Percentiles rank a stretch among this genome's conserved stretches.
Evolutionary conservation across 768 basidiomycete species (phyloP).

Genomic region (Amanita subjunquillea): DNA sequence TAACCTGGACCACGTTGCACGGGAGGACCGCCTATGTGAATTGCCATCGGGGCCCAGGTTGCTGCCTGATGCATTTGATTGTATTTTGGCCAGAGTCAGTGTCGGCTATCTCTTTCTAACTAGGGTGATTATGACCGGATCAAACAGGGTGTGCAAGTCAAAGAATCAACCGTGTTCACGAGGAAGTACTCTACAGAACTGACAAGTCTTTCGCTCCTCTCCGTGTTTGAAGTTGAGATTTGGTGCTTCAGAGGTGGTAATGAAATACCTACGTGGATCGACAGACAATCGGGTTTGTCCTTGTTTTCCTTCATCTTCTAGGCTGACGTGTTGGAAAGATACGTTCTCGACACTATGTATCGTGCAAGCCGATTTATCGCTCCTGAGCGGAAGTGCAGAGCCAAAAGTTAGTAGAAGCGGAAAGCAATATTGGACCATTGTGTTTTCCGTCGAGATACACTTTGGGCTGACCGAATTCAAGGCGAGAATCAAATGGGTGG

Average conservation of each 20-base stretch:
- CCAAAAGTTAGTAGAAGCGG: slow-evolving; percentile 54
- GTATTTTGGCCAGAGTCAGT: slow-evolving; percentile 60
- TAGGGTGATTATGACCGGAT: background rate
- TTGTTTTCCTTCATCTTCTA: background rate
- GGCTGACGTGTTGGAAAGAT: slow-evolving; percentile 23
- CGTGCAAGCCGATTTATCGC: slow-evolving; percentile 69
- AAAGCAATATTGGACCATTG: slow-evolving; percentile 75
- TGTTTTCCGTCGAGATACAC: slow-evolving; percentile 78
- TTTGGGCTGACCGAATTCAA: slow-evolving; percentile 78
- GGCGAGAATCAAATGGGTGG: slow-evolving; percentile 75
- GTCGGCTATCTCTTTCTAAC: background rate
- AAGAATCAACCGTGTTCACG: slow-evolving; percentile 73
- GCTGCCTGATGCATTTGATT: slow-evolving; percentile 78
- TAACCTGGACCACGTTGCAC: slow-evolving; percentile 55
- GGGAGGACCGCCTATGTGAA: slow-evolving; percentile 59
- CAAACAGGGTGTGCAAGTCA: slow-evolving; percentile 56
- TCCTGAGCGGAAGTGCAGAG: slow-evolving; percentile 59
- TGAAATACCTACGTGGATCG: slow-evolving; percentile 64
- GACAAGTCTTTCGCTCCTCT: slow-evolving; percentile 63
- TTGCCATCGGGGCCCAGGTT: slow-evolving; percentile 69
- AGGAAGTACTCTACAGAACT: slow-evolving; percentile 78
- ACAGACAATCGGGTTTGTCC: slow-evolving; percentile 41
- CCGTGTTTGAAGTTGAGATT: slow-evolving; percentile 76
- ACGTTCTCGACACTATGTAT: slow-evolving; percentile 70
- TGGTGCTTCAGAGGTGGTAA: slow-evolving; percentile 80